A percentile compares a stretch with the other conserved stretches of the same genome.
Evolutionary conservation across 345 rosid genomes (phyloP).

Genomic region (Euphorbia tirucalli): DNA sequence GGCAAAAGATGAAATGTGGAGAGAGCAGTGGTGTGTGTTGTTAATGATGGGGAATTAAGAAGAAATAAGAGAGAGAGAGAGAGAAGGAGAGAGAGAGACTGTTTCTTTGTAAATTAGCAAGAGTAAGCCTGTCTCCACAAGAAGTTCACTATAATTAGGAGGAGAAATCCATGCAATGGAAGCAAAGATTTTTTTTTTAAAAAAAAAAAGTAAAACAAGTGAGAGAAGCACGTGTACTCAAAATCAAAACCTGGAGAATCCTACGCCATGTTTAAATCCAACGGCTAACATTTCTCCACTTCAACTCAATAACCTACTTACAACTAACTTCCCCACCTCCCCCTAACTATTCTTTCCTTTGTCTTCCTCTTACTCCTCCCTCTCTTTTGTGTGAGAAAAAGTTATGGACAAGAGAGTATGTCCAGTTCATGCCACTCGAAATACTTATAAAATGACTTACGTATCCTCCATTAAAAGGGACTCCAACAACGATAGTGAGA

Average conservation of each 20-base stretch:
- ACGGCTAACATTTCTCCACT: slow-evolving; percentile 31
- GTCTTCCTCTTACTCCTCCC: slow-evolving; percentile 30
- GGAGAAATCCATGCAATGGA: slow-evolving; percentile 73
- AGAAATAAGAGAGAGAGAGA: too few species aligned
- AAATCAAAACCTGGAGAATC: slow-evolving; percentile 29
- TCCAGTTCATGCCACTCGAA: too few species aligned
- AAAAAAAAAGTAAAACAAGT: slow-evolving; percentile 22
- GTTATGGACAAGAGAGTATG: too few species aligned
- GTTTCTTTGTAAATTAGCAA: slow-evolving; percentile 27
- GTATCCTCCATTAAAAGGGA: too few species aligned
- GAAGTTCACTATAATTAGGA: slow-evolving; percentile 34
- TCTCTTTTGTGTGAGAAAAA: too few species aligned
- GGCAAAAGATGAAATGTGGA: too few species aligned
- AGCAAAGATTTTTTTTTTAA: too few species aligned
- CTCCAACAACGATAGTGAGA: too few species aligned
- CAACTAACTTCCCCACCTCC: slow-evolving; percentile 23
- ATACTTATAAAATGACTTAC: too few species aligned
- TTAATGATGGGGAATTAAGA: too few species aligned
- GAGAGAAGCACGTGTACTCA: slow-evolving; percentile 51
- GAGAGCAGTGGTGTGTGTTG: too few species aligned
- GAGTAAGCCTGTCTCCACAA: slow-evolving; percentile 6
- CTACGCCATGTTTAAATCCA: slow-evolving; percentile 33
- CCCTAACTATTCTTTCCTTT: slow-evolving; percentile 46
- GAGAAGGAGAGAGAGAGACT: slow-evolving; percentile 22
- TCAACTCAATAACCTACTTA: slow-evolving; percentile 17